Base-by-base conservation (phyloP, 2,329 filamentous ascomycete species). In the Aspergillus sclerotialis region DNA sequence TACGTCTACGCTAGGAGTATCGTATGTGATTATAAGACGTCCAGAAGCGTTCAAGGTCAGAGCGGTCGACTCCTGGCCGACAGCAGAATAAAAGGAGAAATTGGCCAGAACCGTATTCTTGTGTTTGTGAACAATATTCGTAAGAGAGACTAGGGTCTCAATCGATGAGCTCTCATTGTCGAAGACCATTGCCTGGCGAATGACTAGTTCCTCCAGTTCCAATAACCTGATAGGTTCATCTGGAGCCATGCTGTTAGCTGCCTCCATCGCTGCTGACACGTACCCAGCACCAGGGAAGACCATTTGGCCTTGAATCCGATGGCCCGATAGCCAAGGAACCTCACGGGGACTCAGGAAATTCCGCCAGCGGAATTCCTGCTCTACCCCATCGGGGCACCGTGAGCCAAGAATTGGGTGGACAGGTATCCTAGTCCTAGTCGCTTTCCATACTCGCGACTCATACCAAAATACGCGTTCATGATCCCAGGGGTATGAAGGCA, bases 331-430 rank as follows among this genome's bases (percentile, higher is more conserved):
- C 28, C 5, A 43, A 15, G 11, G 14, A n/a, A 9, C 28, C 23
- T 9, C 33, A 15, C 2, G 18, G 31, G 30, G 30, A 30, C 19
- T 14, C 45, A 28, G 15, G 40, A 34, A 11, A 25, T 13, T 10
- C 25, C 24, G 12, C 33, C 41, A 18, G n/a, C n/a, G n/a, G n/a
- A n/a, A n/a, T n/a, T n/a, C n/a, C n/a, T n/a, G n/a, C n/a, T n/a
- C n/a, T n/a, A n/a, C n/a, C n/a, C n/a, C n/a, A n/a, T n/a, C n/a
- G n/a, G n/a, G n/a, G n/a, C n/a, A n/a, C n/a, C n/a, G n/a, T n/a
- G n/a, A n/a, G n/a, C n/a, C n/a, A n/a, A n/a, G n/a, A n/a, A n/a
- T n/a, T n/a, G n/a, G n/a, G n/a, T n/a, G n/a, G n/a, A n/a, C n/a
- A n/a, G n/a, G n/a, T n/a, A n/a, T n/a, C n/a, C n/a, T n/a, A n/a